These are phyloP conservation scores for Yarrowia divulgata DNA, from an alignment of 805 yeast genomes.

Conservation along the genomic window DNA sequence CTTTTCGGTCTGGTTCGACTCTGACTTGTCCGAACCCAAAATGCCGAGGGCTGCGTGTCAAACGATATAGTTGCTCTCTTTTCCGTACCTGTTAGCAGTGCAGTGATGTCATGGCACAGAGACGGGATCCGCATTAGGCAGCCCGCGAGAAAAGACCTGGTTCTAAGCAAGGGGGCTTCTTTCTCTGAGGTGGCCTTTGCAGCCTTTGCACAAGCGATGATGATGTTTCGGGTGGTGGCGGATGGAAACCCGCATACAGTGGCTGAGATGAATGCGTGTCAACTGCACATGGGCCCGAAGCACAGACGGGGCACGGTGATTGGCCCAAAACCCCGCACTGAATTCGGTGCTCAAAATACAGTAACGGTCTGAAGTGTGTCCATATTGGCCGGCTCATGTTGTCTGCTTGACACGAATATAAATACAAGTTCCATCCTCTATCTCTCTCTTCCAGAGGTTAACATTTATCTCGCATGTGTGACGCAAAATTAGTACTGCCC, in stretches of 20 bases:
- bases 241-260: conserved; percentile 1
- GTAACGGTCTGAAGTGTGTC: no score
- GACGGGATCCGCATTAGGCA: not conserved
- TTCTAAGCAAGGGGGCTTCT: not conserved
- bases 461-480: conserved; percentile 28
- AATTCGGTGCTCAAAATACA: no score
- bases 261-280: not conserved
- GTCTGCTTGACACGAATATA: not conserved
- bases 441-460: not conserved
- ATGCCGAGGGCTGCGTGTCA: not conserved
- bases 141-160: not conserved
- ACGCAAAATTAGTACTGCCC: conserved; percentile 8
- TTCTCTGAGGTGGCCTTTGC: conserved; percentile 20
- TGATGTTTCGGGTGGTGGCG: conserved; percentile 13
- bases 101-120: conserved; percentile 10
- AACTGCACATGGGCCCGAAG: not conserved
- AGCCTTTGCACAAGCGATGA: not conserved
- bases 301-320: not conserved
- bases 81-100: conserved; percentile 7
- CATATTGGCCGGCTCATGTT: no score
- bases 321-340: not conserved
- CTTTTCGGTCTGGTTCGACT: conserved; percentile 1
- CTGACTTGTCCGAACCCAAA: not conserved
- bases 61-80: conserved; percentile 33
- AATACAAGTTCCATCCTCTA: not conserved